Evolutionary conservation across 257 asterid genomes (phyloP).

Genomic region (Penstemon newberryi): DNA sequence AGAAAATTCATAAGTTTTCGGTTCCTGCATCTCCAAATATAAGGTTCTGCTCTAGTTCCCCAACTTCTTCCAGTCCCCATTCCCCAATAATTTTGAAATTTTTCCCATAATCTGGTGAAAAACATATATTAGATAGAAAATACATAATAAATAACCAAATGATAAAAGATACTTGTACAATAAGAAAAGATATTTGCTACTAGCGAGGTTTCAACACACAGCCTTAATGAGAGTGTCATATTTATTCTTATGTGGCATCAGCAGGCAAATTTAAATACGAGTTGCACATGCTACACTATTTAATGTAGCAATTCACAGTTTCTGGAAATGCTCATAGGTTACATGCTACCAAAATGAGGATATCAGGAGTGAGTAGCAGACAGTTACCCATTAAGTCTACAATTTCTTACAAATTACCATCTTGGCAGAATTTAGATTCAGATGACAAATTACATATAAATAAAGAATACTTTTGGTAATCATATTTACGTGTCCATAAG

Average conservation of each 20-base stretch:
- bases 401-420: not conserved
- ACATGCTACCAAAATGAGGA: not conserved
- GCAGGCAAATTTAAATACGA: too few relatives aligned
- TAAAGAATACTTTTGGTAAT: constrained; percentile 4
- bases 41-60: constrained; percentile 94
- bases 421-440: not conserved
- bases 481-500: constrained; percentile 4
- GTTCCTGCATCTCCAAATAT: constrained; percentile 99
- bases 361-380: not conserved
- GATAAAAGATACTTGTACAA: not conserved
- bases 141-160: not conserved
- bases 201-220: not conserved
- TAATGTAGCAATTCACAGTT: too few relatives aligned
- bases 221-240: too few relatives aligned
- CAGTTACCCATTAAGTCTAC: not conserved
- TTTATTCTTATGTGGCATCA: too few relatives aligned
- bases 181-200: constrained; percentile 13
- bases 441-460: not conserved
- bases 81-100: constrained; percentile 76
- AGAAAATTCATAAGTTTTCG: constrained; percentile 80
- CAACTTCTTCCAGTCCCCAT: constrained; percentile 82
- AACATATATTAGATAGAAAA: constrained; percentile 19
- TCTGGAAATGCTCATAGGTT: too few relatives aligned
- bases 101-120: constrained; percentile 81
- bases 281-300: too few relatives aligned